Conservation (phyloP, 2,329 filamentous ascomycete species). For the Sphaceloma murrayae region DNA sequence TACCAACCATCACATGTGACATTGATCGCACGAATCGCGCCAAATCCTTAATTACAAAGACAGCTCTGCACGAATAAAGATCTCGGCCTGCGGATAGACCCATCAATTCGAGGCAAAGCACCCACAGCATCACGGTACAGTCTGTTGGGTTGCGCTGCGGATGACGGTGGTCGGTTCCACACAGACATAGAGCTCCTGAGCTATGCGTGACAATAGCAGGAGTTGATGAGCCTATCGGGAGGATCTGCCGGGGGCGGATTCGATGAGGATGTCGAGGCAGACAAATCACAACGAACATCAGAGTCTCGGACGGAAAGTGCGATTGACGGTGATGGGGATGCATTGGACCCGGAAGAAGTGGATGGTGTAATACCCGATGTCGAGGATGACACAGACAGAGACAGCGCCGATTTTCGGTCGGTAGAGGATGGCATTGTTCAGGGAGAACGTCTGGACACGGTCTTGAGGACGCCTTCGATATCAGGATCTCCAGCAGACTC, state of each 20-base stretch:
- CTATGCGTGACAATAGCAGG: background rate
- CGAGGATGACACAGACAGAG: slow-evolving; percentile 19
- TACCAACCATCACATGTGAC: background rate
- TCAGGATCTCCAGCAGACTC: slow-evolving; percentile 56
- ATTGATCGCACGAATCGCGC: background rate
- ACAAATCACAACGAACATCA: slow-evolving; percentile 23
- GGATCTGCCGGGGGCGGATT: slow-evolving; percentile 42
- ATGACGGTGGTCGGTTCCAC: no score
- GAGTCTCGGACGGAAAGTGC: slow-evolving; percentile 16
- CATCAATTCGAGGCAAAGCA: no score
- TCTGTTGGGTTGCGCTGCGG: no score
- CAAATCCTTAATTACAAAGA: background rate
- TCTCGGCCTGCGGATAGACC: no score
- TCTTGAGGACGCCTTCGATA: slow-evolving; percentile 15
- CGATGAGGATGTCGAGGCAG: slow-evolving; percentile 43
- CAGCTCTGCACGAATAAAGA: no score
- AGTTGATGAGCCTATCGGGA: slow-evolving; percentile 12
- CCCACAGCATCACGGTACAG: no score
- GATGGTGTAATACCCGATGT: slow-evolving; percentile 20
- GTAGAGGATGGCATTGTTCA: slow-evolving; percentile 6
- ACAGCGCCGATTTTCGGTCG: slow-evolving; percentile 18
- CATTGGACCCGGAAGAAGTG: slow-evolving; percentile 26
- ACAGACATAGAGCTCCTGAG: no score
- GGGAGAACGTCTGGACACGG: slow-evolving; percentile 16
- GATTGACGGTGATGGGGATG: slow-evolving; percentile 17